Conservation (phyloP, 2,329 filamentous ascomycete species). For the Beauveria sp. region DNA sequence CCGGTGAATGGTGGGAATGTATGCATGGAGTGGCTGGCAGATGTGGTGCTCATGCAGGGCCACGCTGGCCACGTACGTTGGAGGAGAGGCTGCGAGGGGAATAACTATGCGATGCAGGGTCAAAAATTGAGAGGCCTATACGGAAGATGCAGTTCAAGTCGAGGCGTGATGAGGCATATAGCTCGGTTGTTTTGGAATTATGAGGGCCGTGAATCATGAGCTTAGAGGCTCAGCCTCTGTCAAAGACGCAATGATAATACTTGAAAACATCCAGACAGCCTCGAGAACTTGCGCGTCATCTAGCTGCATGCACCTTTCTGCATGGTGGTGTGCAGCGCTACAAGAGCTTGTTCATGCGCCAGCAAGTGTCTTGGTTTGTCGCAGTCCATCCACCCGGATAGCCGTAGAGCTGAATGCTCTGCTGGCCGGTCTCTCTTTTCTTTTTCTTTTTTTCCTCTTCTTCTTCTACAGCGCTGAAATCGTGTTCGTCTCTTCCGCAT, state of each 20-base stretch:
- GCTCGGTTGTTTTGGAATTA: too few species aligned
- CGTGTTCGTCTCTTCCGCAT: too few species aligned
- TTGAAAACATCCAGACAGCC: background rate
- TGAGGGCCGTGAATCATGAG: too few species aligned
- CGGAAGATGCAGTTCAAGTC: too few species aligned
- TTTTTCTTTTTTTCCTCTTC: too few species aligned
- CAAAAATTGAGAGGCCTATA: too few species aligned
- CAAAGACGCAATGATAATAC: too few species aligned
- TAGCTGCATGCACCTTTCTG: background rate
- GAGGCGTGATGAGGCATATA: too few species aligned
- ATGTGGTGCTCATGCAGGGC: constrained; percentile 10
- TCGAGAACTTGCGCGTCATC: too few species aligned
- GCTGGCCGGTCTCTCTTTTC: background rate
- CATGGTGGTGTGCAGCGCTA: background rate
- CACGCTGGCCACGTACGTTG: constrained; percentile 7
- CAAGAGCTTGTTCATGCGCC: background rate
- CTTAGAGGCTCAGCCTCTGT: too few species aligned
- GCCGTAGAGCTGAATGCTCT: background rate
- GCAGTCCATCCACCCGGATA: background rate
- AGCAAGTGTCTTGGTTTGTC: background rate
- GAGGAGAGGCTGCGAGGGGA: background rate
- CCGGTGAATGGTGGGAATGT: background rate
- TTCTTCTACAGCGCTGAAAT: too few species aligned
- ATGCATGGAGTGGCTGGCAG: constrained; percentile 1
- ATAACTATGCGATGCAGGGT: background rate